These are phyloP conservation scores for Ceratocystis destructans DNA, from an alignment of 2,329 filamentous ascomycete species.

Conservation along the genomic window DNA sequence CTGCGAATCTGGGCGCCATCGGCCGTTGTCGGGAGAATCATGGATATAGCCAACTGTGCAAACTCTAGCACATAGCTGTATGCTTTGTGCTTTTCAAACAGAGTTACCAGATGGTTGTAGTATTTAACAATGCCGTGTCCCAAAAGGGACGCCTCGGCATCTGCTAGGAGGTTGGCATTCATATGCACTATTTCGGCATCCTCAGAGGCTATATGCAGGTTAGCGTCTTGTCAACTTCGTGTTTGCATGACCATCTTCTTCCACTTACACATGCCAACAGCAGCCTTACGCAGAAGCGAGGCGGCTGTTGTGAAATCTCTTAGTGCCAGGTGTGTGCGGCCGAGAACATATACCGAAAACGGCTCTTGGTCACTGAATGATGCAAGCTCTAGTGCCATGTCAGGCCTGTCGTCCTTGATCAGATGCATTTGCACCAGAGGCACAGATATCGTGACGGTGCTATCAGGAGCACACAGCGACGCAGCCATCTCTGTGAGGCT, in stretches of 20 bases:
- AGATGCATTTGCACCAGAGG: conserved; percentile 49
- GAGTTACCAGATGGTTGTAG: conserved; percentile 68
- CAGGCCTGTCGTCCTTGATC: conserved; percentile 44
- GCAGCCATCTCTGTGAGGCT: conserved; percentile 53
- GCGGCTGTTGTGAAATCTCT: conserved; percentile 63
- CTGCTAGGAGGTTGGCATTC: conserved; percentile 9
- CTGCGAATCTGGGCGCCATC: conserved; percentile 29
- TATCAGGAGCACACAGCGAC: conserved; percentile 50
- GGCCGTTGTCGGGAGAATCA: conserved; percentile 29
- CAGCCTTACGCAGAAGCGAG: conserved; percentile 66
- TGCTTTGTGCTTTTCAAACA: conserved; percentile 66
- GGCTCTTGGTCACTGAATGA: conserved; percentile 43
- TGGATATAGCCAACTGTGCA: conserved; percentile 59
- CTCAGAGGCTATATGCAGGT: conserved; percentile 30
- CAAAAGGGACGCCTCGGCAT: conserved; percentile 45
- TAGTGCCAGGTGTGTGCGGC: conserved; percentile 59
- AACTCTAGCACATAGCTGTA: conserved; percentile 78
- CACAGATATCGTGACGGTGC: conserved; percentile 50
- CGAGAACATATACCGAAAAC: conserved; percentile 71
- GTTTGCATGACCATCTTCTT: not conserved
- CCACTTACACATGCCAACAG: conserved; percentile 63
- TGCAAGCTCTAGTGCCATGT: conserved; percentile 44
- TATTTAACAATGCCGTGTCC: conserved; percentile 68
- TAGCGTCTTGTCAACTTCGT: not conserved
- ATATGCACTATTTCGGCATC: conserved; percentile 33